Evolutionary conservation across 192 early-diverging fungal species (phyloP), one percentile per base, ranked within the genome.

Genomic region (Coemansia aciculifera): DNA sequence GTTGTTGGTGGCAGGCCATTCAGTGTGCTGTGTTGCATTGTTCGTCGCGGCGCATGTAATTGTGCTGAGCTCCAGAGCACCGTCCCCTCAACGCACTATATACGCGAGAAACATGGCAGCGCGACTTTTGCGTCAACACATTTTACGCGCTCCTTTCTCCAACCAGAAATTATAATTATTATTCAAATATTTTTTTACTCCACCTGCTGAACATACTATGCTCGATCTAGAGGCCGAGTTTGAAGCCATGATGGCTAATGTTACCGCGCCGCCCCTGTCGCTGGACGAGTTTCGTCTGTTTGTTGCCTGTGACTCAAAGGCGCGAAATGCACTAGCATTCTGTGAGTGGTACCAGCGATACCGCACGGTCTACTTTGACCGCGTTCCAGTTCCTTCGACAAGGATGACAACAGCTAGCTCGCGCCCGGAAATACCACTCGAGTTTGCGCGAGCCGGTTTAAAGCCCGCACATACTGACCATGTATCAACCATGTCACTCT

Each of bases 271-370:
- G 7, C 77, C 77, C 5, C 64, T 79, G 1, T 79, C 77, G 24
- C 69, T 79, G 34, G 62, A 62, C 46, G 77, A 79, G 63, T 79
- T 79, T 34, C 77, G 72, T 19, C 42, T 74, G 42, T 79, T 71
- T 61, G 66, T 79, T 17, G 46, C 52, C 2, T 46, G 67, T 40
- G 72, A 79, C 32, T 46, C 63, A 23, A 64, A 64, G 24, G 77
- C 77, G 12, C 68, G 60, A 44, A 64, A 74, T 13, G 77, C 77
- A 17, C 69, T 79, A 43, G 77, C 77, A 34, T 79, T 79, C 44
- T 79, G 77, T 51, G 72, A 74, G 24, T 79, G 77, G 77, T 71
- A 79, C 32, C 77, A 79, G 69, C 60, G 71, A 39, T 79, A 79
- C 66, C 36, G 31, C 19, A 62, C 71, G 0, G 77, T 79, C n/a